Conservation (phyloP, 1,284 basidiomycete species). For the Ustilago hordei region DNA sequence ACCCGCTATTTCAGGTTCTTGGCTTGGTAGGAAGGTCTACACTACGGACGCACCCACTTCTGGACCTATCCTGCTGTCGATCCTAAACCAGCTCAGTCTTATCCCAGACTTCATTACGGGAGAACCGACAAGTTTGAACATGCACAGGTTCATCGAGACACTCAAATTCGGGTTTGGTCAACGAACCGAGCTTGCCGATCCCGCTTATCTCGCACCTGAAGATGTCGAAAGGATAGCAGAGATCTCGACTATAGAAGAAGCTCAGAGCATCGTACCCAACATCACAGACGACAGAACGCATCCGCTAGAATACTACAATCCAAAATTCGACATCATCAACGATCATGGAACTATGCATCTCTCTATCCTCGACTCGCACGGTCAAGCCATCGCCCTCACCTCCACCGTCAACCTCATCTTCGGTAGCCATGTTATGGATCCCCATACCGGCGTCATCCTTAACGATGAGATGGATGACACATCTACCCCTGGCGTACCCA, state of each 20-base stretch:
- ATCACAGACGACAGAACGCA: constrained; percentile 66
- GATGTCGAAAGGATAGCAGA: constrained; percentile 18
- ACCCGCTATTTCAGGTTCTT: constrained; percentile 81
- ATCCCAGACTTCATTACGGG: constrained; percentile 41
- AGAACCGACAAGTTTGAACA: constrained; percentile 52
- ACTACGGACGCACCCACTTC: constrained; percentile 75
- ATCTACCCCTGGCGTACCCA: constrained; percentile 69
- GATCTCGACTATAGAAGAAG: constrained; percentile 57
- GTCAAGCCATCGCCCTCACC: constrained; percentile 70
- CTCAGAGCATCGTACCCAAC: constrained; percentile 55
- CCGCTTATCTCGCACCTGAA: constrained; percentile 68
- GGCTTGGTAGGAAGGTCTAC: constrained; percentile 83
- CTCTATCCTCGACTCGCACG: constrained; percentile 69
- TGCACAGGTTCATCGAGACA: constrained; percentile 71
- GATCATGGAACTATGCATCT: constrained; percentile 71
- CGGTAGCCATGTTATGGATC: constrained; percentile 64
- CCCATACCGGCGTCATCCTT: constrained; percentile 58
- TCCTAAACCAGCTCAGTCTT: constrained; percentile 63
- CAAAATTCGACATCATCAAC: constrained; percentile 63
- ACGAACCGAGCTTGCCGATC: constrained; percentile 71
- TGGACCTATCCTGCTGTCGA: constrained; percentile 65
- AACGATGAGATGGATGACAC: constrained; percentile 72
- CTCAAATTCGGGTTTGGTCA: constrained; percentile 70
- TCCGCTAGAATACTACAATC: constrained; percentile 69
- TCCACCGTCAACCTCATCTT: constrained; percentile 71